These are phyloP conservation scores for Ceriops zippeliana DNA, from an alignment of 345 rosid species.

Conservation along the genomic window DNA sequence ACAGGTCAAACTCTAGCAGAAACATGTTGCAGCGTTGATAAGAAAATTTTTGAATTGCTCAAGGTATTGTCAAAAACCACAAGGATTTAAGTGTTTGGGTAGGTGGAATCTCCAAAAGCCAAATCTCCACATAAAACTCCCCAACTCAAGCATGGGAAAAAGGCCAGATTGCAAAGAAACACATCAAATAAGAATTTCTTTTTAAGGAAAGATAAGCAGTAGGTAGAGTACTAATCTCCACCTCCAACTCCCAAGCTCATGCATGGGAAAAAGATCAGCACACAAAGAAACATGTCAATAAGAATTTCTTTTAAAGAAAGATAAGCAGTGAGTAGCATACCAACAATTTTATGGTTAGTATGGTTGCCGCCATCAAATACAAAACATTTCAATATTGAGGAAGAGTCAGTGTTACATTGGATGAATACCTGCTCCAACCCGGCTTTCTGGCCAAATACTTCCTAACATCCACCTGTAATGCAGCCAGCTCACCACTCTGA, in stretches of 20 bases:
- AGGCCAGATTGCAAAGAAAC: not conserved
- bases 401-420: not conserved
- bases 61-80: no score
- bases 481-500: slow-evolving; percentile 91
- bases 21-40: not conserved
- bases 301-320: not conserved
- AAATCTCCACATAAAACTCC: no score
- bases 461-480: slow-evolving; percentile 89
- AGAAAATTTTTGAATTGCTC: no score
- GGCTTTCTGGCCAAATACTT: slow-evolving; percentile 97
- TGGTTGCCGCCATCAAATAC: not conserved
- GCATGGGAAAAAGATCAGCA: no score
- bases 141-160: no score
- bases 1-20: slow-evolving; percentile 12
- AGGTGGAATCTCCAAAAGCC: no score
- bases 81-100: no score
- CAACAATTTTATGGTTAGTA: not conserved
- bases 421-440: slow-evolving; percentile 81
- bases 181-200: slow-evolving; percentile 1
- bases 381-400: not conserved
- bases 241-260: no score
- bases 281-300: not conserved
- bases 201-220: not conserved
- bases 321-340: not conserved
- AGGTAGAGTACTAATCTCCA: not conserved